Evolutionary conservation across 441 rosid species (phyloP).

Genomic region (Syzygium syzygioides): DNA sequence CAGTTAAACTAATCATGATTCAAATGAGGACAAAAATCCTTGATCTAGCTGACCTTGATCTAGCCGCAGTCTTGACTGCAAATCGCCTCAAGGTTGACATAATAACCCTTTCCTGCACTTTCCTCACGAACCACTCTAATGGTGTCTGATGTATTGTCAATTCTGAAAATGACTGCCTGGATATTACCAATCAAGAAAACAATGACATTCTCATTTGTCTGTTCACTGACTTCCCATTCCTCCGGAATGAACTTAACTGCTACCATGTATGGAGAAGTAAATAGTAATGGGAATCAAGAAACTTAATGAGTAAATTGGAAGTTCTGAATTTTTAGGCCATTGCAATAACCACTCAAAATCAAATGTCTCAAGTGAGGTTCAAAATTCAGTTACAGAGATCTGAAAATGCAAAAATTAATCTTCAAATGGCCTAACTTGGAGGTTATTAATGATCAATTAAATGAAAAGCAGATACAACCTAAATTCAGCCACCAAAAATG

Average conservation of each 20-base stretch:
- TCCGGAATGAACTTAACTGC: background rate
- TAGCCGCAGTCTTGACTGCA: constrained; percentile 45
- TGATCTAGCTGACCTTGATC: constrained; percentile 40
- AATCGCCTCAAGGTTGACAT: constrained; percentile 52
- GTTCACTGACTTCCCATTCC: background rate
- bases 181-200: constrained; percentile 5
- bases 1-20: background rate
- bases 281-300: background rate
- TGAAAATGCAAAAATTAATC: background rate
- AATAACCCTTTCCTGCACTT: constrained; percentile 66
- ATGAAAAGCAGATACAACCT: background rate
- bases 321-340: background rate
- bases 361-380: background rate
- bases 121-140: constrained; percentile 62
- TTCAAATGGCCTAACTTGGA: background rate
- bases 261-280: background rate
- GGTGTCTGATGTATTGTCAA: constrained; percentile 37
- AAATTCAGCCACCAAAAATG: constrained; percentile 9
- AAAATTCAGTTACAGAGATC: background rate
- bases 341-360: background rate
- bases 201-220: background rate
- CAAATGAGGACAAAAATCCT: background rate
- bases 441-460: background rate
- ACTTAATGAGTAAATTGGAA: background rate
- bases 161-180: constrained; percentile 49